phyloP scores from a whole-genome alignment of 2,329 filamentous ascomycete species.

The Scedosporium apiospermum region DNA sequence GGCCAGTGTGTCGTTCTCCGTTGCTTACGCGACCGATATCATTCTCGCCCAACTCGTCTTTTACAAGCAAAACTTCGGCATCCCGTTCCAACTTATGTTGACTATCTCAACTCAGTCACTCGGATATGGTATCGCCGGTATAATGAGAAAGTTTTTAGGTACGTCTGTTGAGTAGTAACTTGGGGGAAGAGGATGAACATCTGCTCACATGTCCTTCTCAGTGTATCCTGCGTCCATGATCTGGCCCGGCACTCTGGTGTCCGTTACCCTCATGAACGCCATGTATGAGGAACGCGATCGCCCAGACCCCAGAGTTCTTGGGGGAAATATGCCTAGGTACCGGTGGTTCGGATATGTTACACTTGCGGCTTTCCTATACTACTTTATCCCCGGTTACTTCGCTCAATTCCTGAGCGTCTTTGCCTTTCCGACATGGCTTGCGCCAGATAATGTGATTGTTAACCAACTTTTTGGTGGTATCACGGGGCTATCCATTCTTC shows the following conservation, averaged over 20 bases:
- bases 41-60: constrained; percentile 62
- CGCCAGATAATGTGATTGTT: constrained; percentile 55
- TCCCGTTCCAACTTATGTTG: constrained; percentile 56
- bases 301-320: constrained; percentile 42
- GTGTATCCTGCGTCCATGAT: constrained; percentile 63
- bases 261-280: constrained; percentile 59
- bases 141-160: constrained; percentile 56
- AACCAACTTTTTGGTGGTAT: constrained; percentile 66
- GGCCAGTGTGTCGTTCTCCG: constrained; percentile 61
- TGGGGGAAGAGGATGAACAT: background rate
- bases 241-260: constrained; percentile 60
- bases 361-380: constrained; percentile 50
- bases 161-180: constrained; percentile 11
- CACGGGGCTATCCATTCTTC: constrained; percentile 57
- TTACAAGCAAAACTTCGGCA: constrained; percentile 61
- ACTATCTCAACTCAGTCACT: constrained; percentile 60
- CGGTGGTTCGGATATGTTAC: constrained; percentile 54
- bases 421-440: constrained; percentile 63
- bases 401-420: constrained; percentile 62
- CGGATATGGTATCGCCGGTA: constrained; percentile 60
- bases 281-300: constrained; percentile 55
- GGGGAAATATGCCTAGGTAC: constrained; percentile 58
- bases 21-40: constrained; percentile 65
- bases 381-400: constrained; percentile 61
- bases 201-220: constrained; percentile 13